These are phyloP conservation scores for Balamuthia mandrillaris DNA, from an alignment of 208 protist species.

Conservation along the genomic window DNA sequence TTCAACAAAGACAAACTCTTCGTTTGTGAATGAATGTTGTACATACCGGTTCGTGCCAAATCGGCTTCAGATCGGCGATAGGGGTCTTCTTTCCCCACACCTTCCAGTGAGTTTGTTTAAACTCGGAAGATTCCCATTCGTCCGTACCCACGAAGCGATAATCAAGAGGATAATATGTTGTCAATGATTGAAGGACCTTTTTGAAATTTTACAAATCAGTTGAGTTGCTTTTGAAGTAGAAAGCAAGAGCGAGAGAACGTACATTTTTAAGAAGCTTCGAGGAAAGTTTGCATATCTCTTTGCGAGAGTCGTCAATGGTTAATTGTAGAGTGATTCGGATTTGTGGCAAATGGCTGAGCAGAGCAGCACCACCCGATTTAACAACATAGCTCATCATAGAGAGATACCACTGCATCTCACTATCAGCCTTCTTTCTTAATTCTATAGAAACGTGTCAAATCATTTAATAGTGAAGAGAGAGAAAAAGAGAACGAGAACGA, in stretches of 20 bases:
- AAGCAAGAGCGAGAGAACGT: background rate
- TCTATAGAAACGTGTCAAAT: too few relatives aligned
- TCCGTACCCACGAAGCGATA: background rate
- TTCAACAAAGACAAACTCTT: too few relatives aligned
- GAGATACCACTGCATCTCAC: conserved; percentile 8
- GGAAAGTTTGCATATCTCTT: background rate
- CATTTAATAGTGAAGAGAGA: too few relatives aligned
- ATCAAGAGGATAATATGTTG: conserved; percentile 1
- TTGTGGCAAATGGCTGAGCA: background rate
- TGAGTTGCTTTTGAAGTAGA: background rate
- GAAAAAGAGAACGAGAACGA: too few relatives aligned
- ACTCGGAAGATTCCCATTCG: background rate
- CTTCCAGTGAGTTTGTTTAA: background rate
- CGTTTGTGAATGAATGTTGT: too few relatives aligned
- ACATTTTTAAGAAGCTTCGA: conserved; percentile 5
- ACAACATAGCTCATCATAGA: background rate
- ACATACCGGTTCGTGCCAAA: conserved; percentile 9
- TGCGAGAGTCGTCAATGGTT: background rate
- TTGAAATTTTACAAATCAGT: background rate
- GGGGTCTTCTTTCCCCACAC: background rate
- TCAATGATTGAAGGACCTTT: background rate
- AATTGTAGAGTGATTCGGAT: background rate
- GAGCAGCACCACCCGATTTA: background rate
- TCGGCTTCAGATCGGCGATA: background rate
- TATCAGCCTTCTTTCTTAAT: background rate